A percentile compares a stretch with the other conserved stretches of the same genome.
These are phyloP conservation scores for Trichoderma aggressivum DNA, from an alignment of 2,329 filamentous ascomycete genomes.

Conservation along the genomic window DNA sequence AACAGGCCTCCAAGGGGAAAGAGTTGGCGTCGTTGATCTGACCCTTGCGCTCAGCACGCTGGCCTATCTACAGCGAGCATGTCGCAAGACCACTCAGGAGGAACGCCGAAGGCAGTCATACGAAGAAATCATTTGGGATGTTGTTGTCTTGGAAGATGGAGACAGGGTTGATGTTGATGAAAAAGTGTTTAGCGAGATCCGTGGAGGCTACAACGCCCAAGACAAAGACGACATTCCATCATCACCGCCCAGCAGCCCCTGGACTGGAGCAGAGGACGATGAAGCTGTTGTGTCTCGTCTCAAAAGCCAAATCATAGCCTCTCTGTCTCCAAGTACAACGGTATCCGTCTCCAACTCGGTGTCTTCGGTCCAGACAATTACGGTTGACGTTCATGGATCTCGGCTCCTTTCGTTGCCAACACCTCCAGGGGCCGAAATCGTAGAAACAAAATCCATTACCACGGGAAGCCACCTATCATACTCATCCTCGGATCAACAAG, in stretches of 20 bases:
- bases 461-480: conserved; percentile 15
- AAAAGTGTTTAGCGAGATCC: conserved; percentile 20
- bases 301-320: conserved; percentile 52
- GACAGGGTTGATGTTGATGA: conserved; percentile 54
- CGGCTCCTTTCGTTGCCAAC: conserved; percentile 50
- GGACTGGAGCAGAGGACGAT: conserved; percentile 29
- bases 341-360: conserved; percentile 59
- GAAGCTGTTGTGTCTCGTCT: conserved; percentile 44
- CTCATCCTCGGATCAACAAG: conserved; percentile 23
- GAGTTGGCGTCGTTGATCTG: conserved; percentile 59
- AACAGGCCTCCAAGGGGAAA: conserved; percentile 57
- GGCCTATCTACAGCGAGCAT: conserved; percentile 59
- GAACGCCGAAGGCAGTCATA: conserved; percentile 45
- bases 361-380: conserved; percentile 60
- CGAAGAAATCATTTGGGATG: conserved; percentile 63
- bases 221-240: neutral
- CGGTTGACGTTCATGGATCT: conserved; percentile 58
- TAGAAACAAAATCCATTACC: conserved; percentile 43
- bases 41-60: conserved; percentile 58
- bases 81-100: conserved; percentile 48
- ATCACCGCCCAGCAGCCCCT: neutral
- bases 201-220: neutral
- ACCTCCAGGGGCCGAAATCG: conserved; percentile 56
- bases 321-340: conserved; percentile 54
- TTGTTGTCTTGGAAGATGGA: conserved; percentile 59